Conservation (phyloP, 139 green algal genomes). For the Coccomyxa sp. region DNA sequence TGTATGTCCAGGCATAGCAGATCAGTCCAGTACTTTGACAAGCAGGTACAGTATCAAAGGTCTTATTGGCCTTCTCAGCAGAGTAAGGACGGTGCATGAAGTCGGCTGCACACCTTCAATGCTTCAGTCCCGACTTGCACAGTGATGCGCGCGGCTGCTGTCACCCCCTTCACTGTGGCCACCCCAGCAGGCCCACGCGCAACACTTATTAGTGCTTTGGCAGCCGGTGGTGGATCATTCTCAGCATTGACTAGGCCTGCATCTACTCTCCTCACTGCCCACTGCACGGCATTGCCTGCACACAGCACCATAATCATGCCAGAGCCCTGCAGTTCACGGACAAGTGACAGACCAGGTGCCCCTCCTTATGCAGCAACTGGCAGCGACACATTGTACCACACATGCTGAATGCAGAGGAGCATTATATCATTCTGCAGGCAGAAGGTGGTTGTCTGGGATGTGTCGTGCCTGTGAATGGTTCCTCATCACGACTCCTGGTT, state of each 20-base stretch:
- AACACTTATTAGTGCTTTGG: constrained; percentile 12
- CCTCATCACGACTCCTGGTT: too few species aligned
- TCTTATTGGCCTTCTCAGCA: not conserved
- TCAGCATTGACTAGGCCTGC: constrained; percentile 33
- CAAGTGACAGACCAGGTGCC: too few species aligned
- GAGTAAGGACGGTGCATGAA: too few species aligned
- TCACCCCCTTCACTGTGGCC: not conserved
- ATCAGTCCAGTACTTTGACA: not conserved
- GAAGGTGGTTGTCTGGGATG: too few species aligned
- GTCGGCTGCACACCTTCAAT: constrained; percentile 15
- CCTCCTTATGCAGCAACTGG: too few species aligned
- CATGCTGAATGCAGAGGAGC: too few species aligned
- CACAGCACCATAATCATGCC: too few species aligned
- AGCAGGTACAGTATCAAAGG: not conserved
- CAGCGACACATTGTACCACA: too few species aligned
- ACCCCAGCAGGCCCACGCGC: constrained; percentile 24
- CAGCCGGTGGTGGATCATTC: constrained; percentile 21
- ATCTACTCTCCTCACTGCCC: constrained; percentile 33
- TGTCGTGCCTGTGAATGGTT: too few species aligned
- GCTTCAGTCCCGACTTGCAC: constrained; percentile 25
- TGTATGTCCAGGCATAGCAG: too few species aligned
- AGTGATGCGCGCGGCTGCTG: constrained; percentile 23
- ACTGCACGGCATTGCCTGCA: constrained; percentile 30
- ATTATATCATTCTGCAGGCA: too few species aligned
- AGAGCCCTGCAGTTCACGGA: too few species aligned